phyloP scores from a whole-genome alignment of 2,329 filamentous ascomycete genomes.

The Orbilia javanica region DNA sequence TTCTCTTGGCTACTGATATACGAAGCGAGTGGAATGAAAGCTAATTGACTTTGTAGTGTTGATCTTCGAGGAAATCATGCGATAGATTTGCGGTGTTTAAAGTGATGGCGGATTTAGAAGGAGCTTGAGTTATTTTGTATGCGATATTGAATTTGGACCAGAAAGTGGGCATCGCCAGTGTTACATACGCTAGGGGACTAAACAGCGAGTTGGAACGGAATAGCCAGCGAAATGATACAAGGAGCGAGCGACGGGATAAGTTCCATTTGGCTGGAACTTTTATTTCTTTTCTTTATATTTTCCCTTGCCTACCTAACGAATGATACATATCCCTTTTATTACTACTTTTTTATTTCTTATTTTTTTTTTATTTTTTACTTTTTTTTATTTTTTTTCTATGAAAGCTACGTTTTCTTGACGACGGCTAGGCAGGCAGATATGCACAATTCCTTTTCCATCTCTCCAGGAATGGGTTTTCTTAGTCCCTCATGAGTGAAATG shows the following conservation, averaged over 20 bases:
- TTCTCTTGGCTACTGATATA: not conserved
- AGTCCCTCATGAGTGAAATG: not conserved
- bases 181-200: not conserved
- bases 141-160: constrained; percentile 9
- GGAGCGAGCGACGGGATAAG: constrained; percentile 15
- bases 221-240: constrained; percentile 6
- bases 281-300: not conserved
- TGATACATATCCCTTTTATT: constrained; percentile 8
- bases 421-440: not conserved
- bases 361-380: not conserved
- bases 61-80: constrained; percentile 98
- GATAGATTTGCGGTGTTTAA: constrained; percentile 62
- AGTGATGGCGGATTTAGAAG: not conserved
- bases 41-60: constrained; percentile 69
- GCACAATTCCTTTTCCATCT: not conserved
- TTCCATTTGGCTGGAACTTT: not conserved
- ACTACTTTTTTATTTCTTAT: not conserved
- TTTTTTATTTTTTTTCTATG: not conserved
- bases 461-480: not conserved
- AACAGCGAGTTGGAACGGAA: not conserved
- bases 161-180: not conserved
- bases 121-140: not conserved
- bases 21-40: not conserved
- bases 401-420: not conserved
- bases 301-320: constrained; percentile 1